A percentile compares a stretch with the other conserved stretches of the same genome.
These are phyloP conservation scores for Cladophialophora exuberans DNA, from an alignment of 2,329 filamentous ascomycete species.

Conservation along the genomic window DNA sequence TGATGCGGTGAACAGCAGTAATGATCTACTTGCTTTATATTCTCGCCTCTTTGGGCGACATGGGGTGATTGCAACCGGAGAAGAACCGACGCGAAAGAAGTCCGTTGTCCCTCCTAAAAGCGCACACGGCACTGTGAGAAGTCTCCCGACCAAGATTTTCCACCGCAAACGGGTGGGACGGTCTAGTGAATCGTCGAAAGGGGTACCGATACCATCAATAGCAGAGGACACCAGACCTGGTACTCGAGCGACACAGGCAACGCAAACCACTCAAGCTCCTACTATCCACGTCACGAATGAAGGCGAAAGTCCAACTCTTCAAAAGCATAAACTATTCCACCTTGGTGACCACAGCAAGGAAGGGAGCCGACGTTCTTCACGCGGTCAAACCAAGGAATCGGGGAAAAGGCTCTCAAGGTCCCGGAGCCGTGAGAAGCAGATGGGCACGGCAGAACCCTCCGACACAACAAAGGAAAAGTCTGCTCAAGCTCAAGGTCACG, in stretches of 20 bases:
- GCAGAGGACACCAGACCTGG: conserved; percentile 31
- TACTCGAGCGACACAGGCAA: conserved; percentile 23
- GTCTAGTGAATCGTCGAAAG: conserved; percentile 46
- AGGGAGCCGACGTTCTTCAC: conserved; percentile 14
- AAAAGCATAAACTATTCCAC: conserved; percentile 36
- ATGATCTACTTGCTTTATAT: conserved; percentile 82
- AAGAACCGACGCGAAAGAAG: conserved; percentile 43
- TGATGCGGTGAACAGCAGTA: conserved; percentile 83
- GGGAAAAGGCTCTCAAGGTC: conserved; percentile 17
- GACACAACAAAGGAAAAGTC: too few species aligned
- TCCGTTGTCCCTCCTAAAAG: conserved; percentile 66
- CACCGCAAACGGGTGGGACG: conserved; percentile 59
- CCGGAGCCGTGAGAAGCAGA: conserved; percentile 20
- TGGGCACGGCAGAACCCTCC: too few species aligned
- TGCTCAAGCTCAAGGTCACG: conserved; percentile 6
- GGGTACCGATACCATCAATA: conserved; percentile 18
- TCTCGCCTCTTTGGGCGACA: conserved; percentile 75
- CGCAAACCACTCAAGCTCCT: conserved; percentile 55
- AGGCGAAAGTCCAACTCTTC: conserved; percentile 36
- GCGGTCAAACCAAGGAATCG: background rate
- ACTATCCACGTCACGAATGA: conserved; percentile 78
- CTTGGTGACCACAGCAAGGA: conserved; percentile 36
- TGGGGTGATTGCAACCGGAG: conserved; percentile 41
- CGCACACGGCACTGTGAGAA: conserved; percentile 71
- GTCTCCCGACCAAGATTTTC: conserved; percentile 76